phyloP scores from a whole-genome alignment of 2,329 filamentous ascomycete species.

The Aspergillus sp. region DNA sequence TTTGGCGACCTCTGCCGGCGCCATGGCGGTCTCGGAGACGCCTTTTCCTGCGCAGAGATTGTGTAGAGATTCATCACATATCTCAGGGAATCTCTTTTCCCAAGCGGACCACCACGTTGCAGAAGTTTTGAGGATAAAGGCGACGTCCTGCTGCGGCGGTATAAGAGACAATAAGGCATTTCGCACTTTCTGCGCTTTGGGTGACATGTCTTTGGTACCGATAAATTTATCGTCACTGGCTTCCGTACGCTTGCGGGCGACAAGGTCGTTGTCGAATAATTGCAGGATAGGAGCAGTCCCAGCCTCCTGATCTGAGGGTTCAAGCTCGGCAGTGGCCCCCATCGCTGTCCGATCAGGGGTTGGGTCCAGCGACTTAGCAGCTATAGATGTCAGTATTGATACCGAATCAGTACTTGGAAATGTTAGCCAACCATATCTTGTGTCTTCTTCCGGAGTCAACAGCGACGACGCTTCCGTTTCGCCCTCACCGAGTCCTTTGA shows the following conservation, averaged over 20 bases:
- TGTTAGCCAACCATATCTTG: constrained; percentile 15
- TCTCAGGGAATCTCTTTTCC: constrained; percentile 25
- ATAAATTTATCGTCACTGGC: constrained; percentile 15
- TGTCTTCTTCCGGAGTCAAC: neutral
- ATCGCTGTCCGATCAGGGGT: neutral
- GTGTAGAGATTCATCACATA: constrained; percentile 11
- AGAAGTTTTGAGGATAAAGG: constrained; percentile 22
- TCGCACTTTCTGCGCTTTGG: constrained; percentile 17
- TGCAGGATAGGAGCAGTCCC: constrained; percentile 28
- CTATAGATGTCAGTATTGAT: constrained; percentile 3
- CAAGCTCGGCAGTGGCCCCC: constrained; percentile 9
- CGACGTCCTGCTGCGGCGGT: constrained; percentile 22
- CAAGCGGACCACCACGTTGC: constrained; percentile 23
- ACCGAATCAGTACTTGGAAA: neutral
- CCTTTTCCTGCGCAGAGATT: constrained; percentile 4
- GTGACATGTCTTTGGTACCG: constrained; percentile 15
- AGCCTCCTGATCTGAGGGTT: constrained; percentile 17
- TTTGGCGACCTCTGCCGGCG: constrained; percentile 32
- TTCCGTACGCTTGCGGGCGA: constrained; percentile 21
- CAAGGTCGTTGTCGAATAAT: constrained; percentile 30
- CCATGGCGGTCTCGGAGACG: constrained; percentile 12
- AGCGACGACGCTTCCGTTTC: neutral
- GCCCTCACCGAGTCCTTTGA: neutral
- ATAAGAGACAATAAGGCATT: constrained; percentile 24
- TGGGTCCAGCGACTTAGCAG: constrained; percentile 4